phyloP scores from a whole-genome alignment of 345 rosid genomes.

The Populus ilicifolia region DNA sequence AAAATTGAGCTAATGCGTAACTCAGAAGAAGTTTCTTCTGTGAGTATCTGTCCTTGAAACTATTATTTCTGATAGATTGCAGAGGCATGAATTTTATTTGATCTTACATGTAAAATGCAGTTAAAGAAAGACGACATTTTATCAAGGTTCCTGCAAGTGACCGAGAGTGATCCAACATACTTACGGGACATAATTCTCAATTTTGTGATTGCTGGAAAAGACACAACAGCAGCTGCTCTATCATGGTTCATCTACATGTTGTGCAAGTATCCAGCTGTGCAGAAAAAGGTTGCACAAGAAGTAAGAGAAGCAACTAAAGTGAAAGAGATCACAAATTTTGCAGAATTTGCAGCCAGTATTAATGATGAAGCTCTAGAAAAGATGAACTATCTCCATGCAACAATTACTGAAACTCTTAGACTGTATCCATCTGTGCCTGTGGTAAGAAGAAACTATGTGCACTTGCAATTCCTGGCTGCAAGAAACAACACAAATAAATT shows the following conservation, averaged over 20 bases:
- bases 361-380: constrained; percentile 33
- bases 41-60: neutral
- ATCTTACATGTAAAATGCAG: constrained; percentile 14
- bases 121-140: constrained; percentile 31
- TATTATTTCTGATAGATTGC: too few relatives aligned
- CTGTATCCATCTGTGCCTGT: constrained; percentile 44
- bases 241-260: constrained; percentile 44
- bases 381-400: constrained; percentile 42
- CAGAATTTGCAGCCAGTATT: constrained; percentile 23
- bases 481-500: too few relatives aligned
- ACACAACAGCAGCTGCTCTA: constrained; percentile 36
- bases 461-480: too few relatives aligned
- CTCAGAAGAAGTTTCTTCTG: neutral
- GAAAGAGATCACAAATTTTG: neutral
- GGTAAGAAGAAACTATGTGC: constrained; percentile 16
- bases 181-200: constrained; percentile 44
- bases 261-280: constrained; percentile 31
- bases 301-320: constrained; percentile 18
- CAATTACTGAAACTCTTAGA: constrained; percentile 39
- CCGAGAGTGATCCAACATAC: constrained; percentile 40
- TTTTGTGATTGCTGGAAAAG: constrained; percentile 41
- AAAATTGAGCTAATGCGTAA: too few relatives aligned
- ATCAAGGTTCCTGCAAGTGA: constrained; percentile 43
- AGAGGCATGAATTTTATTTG: too few relatives aligned
- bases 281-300: constrained; percentile 28